A percentile compares a stretch with the other conserved stretches of the same genome.
Evolutionary conservation across 2,329 filamentous ascomycete species (phyloP).

Genomic region (Thelonectria blattea): DNA sequence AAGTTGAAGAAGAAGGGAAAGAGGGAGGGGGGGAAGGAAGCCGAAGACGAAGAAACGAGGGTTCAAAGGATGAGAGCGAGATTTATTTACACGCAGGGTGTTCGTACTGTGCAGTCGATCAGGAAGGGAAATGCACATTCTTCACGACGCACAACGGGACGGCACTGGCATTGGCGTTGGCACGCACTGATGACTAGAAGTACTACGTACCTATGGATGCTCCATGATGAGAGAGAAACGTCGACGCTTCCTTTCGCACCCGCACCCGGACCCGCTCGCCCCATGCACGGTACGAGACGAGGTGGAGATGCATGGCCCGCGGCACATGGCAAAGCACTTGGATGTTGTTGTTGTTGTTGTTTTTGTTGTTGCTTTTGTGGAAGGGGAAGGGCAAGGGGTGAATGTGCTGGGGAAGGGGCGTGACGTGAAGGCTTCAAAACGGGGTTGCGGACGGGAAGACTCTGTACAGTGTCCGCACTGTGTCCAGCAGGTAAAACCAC

Average conservation of each 20-base stretch:
- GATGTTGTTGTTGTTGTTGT: too few species aligned
- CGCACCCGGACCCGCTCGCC: not conserved
- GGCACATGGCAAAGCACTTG: slow-evolving; percentile 13
- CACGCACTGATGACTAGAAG: not conserved
- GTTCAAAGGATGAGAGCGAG: slow-evolving; percentile 16
- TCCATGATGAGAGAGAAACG: not conserved
- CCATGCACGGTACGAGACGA: not conserved
- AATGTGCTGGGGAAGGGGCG: not conserved
- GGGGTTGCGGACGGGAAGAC: not conserved
- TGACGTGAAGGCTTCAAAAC: not conserved
- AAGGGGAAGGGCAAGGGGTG: not conserved
- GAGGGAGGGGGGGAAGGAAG: not conserved
- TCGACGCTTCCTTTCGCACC: not conserved
- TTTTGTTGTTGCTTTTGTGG: too few species aligned
- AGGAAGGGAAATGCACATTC: not conserved
- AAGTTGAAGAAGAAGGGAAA: not conserved
- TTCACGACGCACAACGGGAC: not conserved
- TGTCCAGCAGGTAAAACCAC: too few species aligned
- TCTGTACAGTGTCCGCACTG: not conserved
- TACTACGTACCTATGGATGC: too few species aligned
- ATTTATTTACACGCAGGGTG: slow-evolving; percentile 18
- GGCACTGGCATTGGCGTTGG: not conserved
- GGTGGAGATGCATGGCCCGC: slow-evolving; percentile 12
- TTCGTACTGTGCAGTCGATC: too few species aligned
- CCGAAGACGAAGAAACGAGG: slow-evolving; percentile 4